phyloP scores from a whole-genome alignment of 768 basidiomycete genomes.

The Xanthoconium purpureum region DNA sequence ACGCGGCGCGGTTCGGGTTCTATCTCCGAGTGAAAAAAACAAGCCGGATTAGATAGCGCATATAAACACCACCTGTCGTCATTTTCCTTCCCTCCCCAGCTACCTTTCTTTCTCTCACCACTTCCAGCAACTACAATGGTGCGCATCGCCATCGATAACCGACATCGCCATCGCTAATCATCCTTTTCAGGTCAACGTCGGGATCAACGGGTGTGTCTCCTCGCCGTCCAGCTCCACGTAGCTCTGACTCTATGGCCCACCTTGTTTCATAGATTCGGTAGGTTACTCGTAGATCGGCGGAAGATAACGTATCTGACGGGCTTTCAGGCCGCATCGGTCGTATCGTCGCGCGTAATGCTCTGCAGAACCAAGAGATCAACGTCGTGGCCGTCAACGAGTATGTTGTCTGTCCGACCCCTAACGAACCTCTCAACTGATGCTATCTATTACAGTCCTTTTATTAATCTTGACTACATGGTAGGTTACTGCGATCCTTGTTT shows the following conservation, averaged over 20 bases:
- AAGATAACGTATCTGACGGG: slow-evolving; percentile 9
- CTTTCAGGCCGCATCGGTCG: slow-evolving; percentile 93
- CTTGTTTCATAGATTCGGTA: slow-evolving; percentile 60
- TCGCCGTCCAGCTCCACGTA: slow-evolving; percentile 2
- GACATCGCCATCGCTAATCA: slow-evolving; percentile 1
- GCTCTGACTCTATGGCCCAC: slow-evolving; percentile 13
- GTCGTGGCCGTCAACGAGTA: slow-evolving; percentile 95
- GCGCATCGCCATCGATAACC: not conserved
- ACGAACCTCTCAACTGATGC: slow-evolving; percentile 3
- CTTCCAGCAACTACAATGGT: slow-evolving; percentile 24
- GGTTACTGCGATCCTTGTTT: slow-evolving; percentile 12
- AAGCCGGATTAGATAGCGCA: slow-evolving; percentile 24
- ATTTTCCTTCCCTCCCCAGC: not conserved
- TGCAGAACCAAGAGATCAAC: slow-evolving; percentile 69
- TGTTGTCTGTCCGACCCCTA: slow-evolving; percentile 28
- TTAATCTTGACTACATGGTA: slow-evolving; percentile 95
- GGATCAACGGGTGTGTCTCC: slow-evolving; percentile 85
- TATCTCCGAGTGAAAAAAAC: slow-evolving; percentile 25
- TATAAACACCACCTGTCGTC: slow-evolving; percentile 24
- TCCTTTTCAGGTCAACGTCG: slow-evolving; percentile 66
- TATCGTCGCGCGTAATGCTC: slow-evolving; percentile 94
- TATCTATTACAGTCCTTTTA: slow-evolving; percentile 74
- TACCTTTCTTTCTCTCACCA: slow-evolving; percentile 3
- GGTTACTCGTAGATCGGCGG: slow-evolving; percentile 24
- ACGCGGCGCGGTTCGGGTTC: slow-evolving; percentile 20